Evolutionary conservation across 2,329 filamentous ascomycete genomes (phyloP).

Genomic region (Neonectria faginata): DNA sequence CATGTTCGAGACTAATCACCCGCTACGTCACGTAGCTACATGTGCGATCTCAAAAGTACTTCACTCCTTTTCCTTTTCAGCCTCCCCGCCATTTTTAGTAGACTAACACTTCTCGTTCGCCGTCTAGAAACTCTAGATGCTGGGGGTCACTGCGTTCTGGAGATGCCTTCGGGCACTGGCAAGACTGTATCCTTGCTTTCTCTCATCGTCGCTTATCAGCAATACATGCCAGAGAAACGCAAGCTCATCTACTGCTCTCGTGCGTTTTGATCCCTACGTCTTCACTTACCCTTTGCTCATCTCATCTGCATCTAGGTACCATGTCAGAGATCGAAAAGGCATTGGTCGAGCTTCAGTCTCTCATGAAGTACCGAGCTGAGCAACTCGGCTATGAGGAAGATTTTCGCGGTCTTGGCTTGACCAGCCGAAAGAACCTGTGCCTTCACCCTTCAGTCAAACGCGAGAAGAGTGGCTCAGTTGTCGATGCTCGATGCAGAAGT

Average conservation of each 20-base stretch:
- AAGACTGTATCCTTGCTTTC: constrained; percentile 97
- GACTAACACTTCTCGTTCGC: constrained; percentile 15
- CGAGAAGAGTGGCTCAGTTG: constrained; percentile 93
- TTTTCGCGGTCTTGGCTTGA: constrained; percentile 90
- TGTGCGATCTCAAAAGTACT: constrained; percentile 68
- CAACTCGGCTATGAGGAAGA: constrained; percentile 93
- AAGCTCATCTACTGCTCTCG: constrained; percentile 99
- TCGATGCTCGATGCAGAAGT: constrained; percentile 95
- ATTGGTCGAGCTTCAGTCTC: constrained; percentile 85
- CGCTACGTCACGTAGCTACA: constrained; percentile 55
- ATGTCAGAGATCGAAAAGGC: constrained; percentile 99
- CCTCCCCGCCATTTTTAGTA: neutral
- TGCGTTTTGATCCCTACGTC: constrained; percentile 44
- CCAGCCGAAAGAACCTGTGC: constrained; percentile 97
- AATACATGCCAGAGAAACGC: constrained; percentile 89
- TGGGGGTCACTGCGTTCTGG: constrained; percentile 93
- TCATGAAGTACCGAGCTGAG: constrained; percentile 95
- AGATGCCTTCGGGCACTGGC: constrained; percentile 98
- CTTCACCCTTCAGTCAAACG: constrained; percentile 95
- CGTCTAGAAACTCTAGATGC: constrained; percentile 81
- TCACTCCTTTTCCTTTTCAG: neutral
- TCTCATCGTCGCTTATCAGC: constrained; percentile 96
- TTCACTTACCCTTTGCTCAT: constrained; percentile 20
- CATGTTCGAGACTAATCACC: constrained; percentile 13
- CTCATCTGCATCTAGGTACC: constrained; percentile 65